phyloP scores from a whole-genome alignment of 345 rosid genomes.

The Physaria fendleri region DNA sequence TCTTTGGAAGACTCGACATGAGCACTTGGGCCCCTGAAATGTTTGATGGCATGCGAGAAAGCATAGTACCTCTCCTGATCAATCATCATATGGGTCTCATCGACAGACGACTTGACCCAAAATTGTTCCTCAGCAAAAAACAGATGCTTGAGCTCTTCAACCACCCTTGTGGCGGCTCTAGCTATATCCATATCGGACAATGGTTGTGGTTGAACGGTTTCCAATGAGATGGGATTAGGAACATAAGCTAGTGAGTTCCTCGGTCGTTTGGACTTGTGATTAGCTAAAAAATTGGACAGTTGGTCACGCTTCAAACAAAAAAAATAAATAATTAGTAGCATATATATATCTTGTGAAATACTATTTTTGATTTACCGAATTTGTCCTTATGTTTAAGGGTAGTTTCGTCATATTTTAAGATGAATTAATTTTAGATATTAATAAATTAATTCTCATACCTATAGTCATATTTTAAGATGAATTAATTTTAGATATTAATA shows the following conservation, averaged over 20 bases:
- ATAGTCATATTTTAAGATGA: too few species aligned
- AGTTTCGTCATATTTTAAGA: too few species aligned
- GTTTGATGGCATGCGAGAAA: constrained; percentile 24
- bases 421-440: too few species aligned
- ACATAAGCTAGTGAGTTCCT: not conserved
- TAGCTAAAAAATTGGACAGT: constrained; percentile 29
- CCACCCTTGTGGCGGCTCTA: constrained; percentile 37
- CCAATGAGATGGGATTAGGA: not conserved
- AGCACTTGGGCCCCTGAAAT: constrained; percentile 30
- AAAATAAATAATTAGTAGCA: not conserved
- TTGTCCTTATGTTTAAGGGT: too few species aligned
- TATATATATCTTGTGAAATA: too few species aligned
- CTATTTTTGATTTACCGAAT: too few species aligned
- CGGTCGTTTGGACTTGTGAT: constrained; percentile 35
- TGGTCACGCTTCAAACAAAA: constrained; percentile 36
- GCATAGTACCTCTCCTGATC: constrained; percentile 37
- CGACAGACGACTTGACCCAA: constrained; percentile 41
- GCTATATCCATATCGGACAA: constrained; percentile 33
- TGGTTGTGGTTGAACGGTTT: constrained; percentile 6
- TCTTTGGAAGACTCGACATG: constrained; percentile 63
- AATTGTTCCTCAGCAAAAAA: constrained; percentile 38
- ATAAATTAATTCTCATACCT: too few species aligned
- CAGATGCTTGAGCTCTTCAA: constrained; percentile 49
- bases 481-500: too few species aligned
- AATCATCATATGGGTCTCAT: constrained; percentile 36